These are phyloP conservation scores for Mucor circinelloides DNA, from an alignment of 371 early-diverging fungal genomes.

Conservation along the genomic window DNA sequence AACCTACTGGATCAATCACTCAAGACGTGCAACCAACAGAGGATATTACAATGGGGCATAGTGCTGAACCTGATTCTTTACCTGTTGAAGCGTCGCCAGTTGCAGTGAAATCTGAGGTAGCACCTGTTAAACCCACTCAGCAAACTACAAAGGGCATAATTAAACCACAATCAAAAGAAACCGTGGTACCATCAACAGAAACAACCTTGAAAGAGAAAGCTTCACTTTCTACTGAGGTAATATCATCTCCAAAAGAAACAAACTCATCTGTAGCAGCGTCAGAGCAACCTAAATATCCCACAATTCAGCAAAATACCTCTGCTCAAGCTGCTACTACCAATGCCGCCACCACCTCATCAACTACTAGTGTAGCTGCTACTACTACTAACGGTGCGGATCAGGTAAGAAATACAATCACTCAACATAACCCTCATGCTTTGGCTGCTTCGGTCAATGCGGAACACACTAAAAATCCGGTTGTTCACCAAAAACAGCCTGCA, in stretches of 20 bases:
- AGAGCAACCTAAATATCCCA: too few species aligned
- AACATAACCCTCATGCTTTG: not conserved
- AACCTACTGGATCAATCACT: not conserved
- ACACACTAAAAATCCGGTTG: not conserved
- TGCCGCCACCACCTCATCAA: not conserved
- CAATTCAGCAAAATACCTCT: too few species aligned
- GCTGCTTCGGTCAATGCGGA: not conserved
- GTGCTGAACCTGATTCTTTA: not conserved
- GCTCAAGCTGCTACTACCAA: too few species aligned
- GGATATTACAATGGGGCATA: not conserved
- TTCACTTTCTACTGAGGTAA: too few species aligned
- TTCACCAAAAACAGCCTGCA: not conserved
- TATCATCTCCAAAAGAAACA: too few species aligned
- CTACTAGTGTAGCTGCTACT: not conserved
- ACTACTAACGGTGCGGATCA: not conserved
- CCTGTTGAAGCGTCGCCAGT: not conserved
- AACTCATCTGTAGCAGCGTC: too few species aligned
- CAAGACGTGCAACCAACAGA: not conserved
- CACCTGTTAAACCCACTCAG: not conserved
- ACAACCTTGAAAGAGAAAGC: too few species aligned
- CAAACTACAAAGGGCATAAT: not conserved
- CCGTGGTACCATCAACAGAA: too few species aligned
- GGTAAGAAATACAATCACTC: not conserved
- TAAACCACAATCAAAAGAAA: not conserved
- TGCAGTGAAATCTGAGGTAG: not conserved